Conservation (phyloP, 2,329 filamentous ascomycete genomes). For the Fusarium palustre region DNA sequence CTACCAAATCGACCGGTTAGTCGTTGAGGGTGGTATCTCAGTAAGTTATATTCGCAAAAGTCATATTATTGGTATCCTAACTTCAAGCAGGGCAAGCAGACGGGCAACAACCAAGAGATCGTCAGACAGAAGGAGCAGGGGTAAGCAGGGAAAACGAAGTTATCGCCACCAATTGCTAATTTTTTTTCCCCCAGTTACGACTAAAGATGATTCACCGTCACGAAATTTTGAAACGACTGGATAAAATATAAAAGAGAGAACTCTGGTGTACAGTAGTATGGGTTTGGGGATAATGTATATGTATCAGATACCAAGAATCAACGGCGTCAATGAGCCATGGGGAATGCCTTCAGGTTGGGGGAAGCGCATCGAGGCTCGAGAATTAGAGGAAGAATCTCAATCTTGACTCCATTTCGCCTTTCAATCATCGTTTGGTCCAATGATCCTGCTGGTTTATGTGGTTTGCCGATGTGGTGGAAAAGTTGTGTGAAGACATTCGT, state of each 20-base stretch:
- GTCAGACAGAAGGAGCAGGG: slow-evolving; percentile 82
- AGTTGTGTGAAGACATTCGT: neutral
- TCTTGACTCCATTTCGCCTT: slow-evolving; percentile 28
- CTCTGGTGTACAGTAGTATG: slow-evolving; percentile 45
- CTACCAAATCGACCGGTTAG: slow-evolving; percentile 89
- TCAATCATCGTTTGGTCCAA: neutral
- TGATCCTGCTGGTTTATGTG: neutral
- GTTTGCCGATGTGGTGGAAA: neutral
- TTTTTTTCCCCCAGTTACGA: slow-evolving; percentile 28
- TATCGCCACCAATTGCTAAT: slow-evolving; percentile 13
- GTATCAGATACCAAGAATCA: slow-evolving; percentile 44
- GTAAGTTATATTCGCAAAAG: slow-evolving; percentile 56
- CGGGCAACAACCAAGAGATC: slow-evolving; percentile 73
- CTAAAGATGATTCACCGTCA: slow-evolving; percentile 23
- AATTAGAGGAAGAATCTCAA: slow-evolving; percentile 44
- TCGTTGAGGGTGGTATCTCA: slow-evolving; percentile 88
- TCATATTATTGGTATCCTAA: slow-evolving; percentile 23
- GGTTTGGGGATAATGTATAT: slow-evolving; percentile 45
- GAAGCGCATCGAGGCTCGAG: slow-evolving; percentile 16
- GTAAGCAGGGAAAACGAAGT: slow-evolving; percentile 60
- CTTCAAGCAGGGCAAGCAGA: slow-evolving; percentile 72
- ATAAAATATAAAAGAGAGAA: slow-evolving; percentile 22
- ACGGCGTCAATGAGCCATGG: slow-evolving; percentile 22
- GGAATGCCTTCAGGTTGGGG: slow-evolving; percentile 13
- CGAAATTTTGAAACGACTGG: slow-evolving; percentile 15